phyloP scores from a whole-genome alignment of 225 moss, liverwort and hornwort species.

The Pseudoscleropodium purum region DNA sequence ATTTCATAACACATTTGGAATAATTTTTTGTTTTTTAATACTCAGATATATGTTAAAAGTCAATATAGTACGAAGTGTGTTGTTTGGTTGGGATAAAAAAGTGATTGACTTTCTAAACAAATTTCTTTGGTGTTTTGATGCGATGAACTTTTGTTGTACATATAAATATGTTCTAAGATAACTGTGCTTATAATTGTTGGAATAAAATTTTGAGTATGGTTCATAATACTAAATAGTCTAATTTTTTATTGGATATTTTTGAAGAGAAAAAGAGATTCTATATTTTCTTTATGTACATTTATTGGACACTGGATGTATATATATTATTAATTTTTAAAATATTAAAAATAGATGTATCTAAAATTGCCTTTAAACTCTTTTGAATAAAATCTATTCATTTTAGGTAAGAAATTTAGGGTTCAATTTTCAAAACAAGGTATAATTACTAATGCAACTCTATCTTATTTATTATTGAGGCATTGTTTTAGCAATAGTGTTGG shows the following conservation, averaged over 20 bases:
- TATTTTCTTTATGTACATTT: background rate
- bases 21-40: background rate
- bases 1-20: background rate
- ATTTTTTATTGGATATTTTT: background rate
- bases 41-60: background rate
- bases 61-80: background rate
- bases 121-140: background rate
- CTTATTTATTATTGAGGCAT: background rate
- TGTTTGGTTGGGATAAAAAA: background rate
- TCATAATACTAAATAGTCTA: background rate
- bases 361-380: background rate
- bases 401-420: background rate
- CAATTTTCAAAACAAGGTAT: background rate
- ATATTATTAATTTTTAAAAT: background rate
- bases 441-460: background rate
- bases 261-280: background rate
- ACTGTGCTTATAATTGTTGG: background rate
- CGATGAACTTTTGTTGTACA: background rate
- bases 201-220: background rate
- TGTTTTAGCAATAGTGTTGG: background rate
- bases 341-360: background rate
- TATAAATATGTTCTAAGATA: background rate
- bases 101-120: background rate
- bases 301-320: background rate
- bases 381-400: background rate